These are phyloP conservation scores for Candida andamanensis DNA, from an alignment of 805 yeast species.

Conservation along the genomic window DNA sequence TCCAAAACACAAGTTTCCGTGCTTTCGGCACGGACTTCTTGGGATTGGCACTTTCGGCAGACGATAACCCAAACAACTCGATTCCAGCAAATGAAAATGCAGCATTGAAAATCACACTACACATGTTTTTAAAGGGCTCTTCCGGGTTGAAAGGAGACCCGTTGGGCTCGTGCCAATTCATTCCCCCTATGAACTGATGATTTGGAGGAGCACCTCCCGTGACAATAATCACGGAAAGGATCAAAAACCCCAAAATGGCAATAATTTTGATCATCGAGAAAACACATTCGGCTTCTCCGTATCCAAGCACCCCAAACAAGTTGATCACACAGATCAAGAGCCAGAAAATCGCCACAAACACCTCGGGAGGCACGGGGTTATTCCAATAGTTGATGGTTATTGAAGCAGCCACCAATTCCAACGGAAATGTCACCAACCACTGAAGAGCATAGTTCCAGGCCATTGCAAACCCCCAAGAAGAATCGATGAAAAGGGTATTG, in stretches of 20 bases:
- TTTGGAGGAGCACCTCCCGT: constrained; percentile 56
- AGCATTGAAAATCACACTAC: constrained; percentile 54
- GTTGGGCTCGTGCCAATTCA: constrained; percentile 50
- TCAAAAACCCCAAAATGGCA: constrained; percentile 55
- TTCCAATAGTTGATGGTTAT: constrained; percentile 31
- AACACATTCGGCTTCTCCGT: constrained; percentile 64
- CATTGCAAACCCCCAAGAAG: constrained; percentile 58
- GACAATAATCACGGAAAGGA: constrained; percentile 49
- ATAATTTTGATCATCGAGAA: constrained; percentile 51
- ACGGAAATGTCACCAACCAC: constrained; percentile 33
- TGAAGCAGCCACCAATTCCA: constrained; percentile 33
- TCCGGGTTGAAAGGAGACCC: constrained; percentile 44
- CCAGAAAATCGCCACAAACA: constrained; percentile 54
- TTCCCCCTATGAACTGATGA: constrained; percentile 56
- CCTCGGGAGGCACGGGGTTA: constrained; percentile 39
- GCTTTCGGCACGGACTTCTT: constrained; percentile 60
- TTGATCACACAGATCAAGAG: constrained; percentile 47
- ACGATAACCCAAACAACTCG: constrained; percentile 60
- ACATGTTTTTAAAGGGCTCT: constrained; percentile 54
- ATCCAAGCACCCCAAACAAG: constrained; percentile 59
- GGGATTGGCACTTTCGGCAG: constrained; percentile 61
- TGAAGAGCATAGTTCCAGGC: constrained; percentile 44
- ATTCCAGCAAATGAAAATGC: constrained; percentile 66
- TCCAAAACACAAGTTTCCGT: constrained; percentile 61
- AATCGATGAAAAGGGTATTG: constrained; percentile 53